phyloP scores from a whole-genome alignment of 805 yeast species.

The Candida corydali region DNA sequence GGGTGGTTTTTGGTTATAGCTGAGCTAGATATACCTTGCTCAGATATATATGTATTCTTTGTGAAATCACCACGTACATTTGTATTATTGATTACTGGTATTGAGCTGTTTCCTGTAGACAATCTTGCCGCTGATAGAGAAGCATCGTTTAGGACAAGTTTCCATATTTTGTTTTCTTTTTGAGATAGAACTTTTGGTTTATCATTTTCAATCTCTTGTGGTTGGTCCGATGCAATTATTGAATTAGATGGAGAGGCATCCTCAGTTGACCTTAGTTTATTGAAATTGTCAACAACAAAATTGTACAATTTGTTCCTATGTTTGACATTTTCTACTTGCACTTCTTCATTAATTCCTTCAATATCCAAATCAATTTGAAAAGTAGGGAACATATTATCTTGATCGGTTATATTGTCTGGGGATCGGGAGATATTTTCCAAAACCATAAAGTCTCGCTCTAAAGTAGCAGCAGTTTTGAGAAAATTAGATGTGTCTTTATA shows the following conservation, averaged over 20 bases:
- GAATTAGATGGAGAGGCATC: background rate
- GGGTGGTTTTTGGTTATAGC: background rate
- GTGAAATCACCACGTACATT: slow-evolving; percentile 25
- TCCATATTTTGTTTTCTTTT: slow-evolving; percentile 21
- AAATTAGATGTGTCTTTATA: slow-evolving; percentile 29
- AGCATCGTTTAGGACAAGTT: slow-evolving; percentile 27
- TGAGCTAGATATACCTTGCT: background rate
- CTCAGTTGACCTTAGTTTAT: background rate
- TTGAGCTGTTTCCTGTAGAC: slow-evolving; percentile 28
- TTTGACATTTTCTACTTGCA: background rate
- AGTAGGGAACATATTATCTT: slow-evolving; percentile 1
- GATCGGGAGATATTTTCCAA: background rate
- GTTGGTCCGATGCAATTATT: background rate
- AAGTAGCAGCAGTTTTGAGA: slow-evolving; percentile 20
- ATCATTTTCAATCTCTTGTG: background rate
- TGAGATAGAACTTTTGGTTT: background rate
- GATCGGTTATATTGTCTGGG: background rate
- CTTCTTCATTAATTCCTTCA: background rate
- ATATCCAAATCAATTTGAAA: slow-evolving; percentile 1
- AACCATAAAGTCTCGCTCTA: slow-evolving; percentile 1
- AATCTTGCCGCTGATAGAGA: slow-evolving; percentile 34
- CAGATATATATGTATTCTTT: slow-evolving; percentile 9
- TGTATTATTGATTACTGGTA: slow-evolving; percentile 17
- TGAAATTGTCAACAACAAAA: slow-evolving; percentile 6
- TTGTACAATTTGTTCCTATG: slow-evolving; percentile 2